Evolutionary conservation across 257 asterid genomes (phyloP), one percentile per base, ranked within the genome.

Genomic region (Ilex aquifolium): DNA sequence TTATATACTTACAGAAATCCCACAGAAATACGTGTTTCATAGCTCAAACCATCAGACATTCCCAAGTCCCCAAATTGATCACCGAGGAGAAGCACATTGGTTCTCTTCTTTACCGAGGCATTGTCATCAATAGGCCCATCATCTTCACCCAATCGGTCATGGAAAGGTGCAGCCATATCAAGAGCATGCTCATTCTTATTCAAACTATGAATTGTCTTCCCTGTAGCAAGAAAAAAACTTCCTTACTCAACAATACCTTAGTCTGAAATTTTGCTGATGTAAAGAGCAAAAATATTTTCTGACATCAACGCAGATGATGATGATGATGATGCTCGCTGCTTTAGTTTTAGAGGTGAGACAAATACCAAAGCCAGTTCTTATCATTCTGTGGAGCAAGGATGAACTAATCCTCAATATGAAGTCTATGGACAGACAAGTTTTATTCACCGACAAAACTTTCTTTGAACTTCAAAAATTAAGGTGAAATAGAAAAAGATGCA

Each of bases 161-260:
- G 95, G 69, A 90, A 65, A 55, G 92, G 95, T 65, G 74, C 95
- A 68, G 91, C 95, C 97, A 90, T 87, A 77, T 85, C 92, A 63
- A 90, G 82, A 15, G 96, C 97, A 79, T 91, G 97, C 78, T 91
- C 97, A 53, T 91, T 91, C 85, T 91, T 91, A 72, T 91, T 91
- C 71, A 85, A 76, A 62, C 87, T 92, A 73, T 91, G 98, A 72
- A 88, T 91, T n/a, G 95, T 86, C 74, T 88, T 91, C 58, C 98
- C 98, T 91, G 83, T 51, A 59, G 73, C 39, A 42, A 48, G 12
- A 31, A 39, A 21, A 21, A 32, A 51, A 15, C 4, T 17, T n/a
- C 9, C 9, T 53, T 15, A 8, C 15, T 53, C 14, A 7, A 53
- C 31, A 21, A 53, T 0, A 53, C n/a, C 4, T 46, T 10, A 46